Base-by-base conservation (phyloP, 768 basidiomycete species). In the Lentinula detonsa region DNA sequence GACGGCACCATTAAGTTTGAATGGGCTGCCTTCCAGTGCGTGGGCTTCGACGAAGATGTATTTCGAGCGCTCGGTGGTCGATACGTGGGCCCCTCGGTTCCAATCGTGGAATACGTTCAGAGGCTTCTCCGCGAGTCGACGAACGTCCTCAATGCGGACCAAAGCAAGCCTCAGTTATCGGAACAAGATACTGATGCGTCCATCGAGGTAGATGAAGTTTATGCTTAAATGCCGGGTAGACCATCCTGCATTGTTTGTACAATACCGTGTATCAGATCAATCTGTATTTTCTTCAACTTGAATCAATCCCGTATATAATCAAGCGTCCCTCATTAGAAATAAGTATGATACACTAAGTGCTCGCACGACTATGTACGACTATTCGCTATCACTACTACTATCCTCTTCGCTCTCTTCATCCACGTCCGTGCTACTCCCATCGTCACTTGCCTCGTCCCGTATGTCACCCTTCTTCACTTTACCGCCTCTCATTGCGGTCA, bases 401-500 rank as follows among this genome's bases (percentile, higher is more conserved):
- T 81, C 80, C 62, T 84, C 82, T 51, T 76, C 78, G 49, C 78
- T 82, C 55, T 77, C 78, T 63, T 79, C 72, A 49, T 83, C 82
- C 57, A 81, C 83, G 51, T 80, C 80, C 45, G 76, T 78, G 50
- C 74, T 77, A 62, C 76, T 79, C 63, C 82, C 82, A 8, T 85
- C 84, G 53, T 82, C 81, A 46, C 72, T 74, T 40, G 78, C 77
- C 51, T 80, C 82, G 45, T 83, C 85, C 34, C 73, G 76, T 15
- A 62, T 73, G 31, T 62, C 60, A 21, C 68, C 73, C 69, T 85
- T 88, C 82, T 93, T 97, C 62, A 96, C 93, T 18, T 83, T 66
- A 3, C 87, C 90, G 4, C 95, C 95, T 48, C 91, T 86, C 93
- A 99, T 93, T 48, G 87, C 86, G 5, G 95, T 95, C 93, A 98